Base-by-base conservation (phyloP, 805 yeast species). In the Isabelozyma gotoi region DNA sequence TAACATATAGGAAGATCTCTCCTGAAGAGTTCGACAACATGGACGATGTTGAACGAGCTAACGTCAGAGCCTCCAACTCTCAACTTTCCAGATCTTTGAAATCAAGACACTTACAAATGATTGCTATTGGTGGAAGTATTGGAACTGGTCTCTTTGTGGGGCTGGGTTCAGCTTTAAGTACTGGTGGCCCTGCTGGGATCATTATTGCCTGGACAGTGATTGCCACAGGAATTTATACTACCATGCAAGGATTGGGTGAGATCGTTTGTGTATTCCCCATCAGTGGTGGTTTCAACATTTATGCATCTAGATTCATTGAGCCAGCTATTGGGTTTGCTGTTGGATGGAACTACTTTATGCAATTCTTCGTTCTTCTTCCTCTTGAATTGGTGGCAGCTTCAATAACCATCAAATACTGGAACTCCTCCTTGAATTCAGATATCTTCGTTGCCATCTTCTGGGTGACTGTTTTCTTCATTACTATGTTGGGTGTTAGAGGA, bases 41-140 rank as follows among this genome's bases (percentile, higher is more conserved):
- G 38, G 54, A 57, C 19, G 62, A 59, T 16, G 51, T 67, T 37
- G 66, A 66, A 43, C 56, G 45, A 44, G 64, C 64, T 38, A 64
- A 64, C 34, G 38, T 59, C 3, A 54, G 48, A 18, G 53, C 77
- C 2, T 81, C 85, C 19, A 68, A 71, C 45, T 68, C 87, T 4
- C 90, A 87, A 2, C 67, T 85, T 47, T 67, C 77, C 38, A 73
- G 78, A 50, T 68, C 76, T 11, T 65, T 70, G 52, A 67, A 67
- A 48, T 51, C 66, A 34, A 64, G 73, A 58, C 90, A 84, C 51
- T 78, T 83, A 47, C 76, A 81, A 47, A 80, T 86, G 81, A 84
- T 88, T 55, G 89, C 95, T 33, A 73, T 88, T 43, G 94, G 94
- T 45, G 90, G 94, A 42, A 84, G 92, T 40, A 84, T 88, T 45